Evolutionary conservation across 2,329 filamentous ascomycete genomes (phyloP).

Genomic region (Beauveria brongniartii): DNA sequence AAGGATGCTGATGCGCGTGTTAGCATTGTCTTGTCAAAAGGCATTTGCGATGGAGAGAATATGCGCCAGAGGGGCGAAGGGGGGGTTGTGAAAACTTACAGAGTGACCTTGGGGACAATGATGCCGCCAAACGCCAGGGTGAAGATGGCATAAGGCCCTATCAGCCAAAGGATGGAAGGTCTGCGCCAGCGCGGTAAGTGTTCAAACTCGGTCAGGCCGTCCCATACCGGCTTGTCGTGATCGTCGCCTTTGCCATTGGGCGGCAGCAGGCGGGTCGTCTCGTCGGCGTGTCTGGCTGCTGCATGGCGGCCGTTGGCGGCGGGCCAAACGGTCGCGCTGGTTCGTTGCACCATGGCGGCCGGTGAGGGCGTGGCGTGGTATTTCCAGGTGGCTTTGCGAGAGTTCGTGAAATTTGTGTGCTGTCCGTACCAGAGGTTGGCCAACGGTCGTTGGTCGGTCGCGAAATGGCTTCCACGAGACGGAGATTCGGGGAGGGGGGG

Average conservation of each 20-base stretch:
- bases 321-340: background rate
- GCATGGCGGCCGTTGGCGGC: slow-evolving; percentile 14
- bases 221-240: slow-evolving; percentile 30
- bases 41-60: background rate
- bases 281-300: slow-evolving; percentile 18
- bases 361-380: background rate
- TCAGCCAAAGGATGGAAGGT: slow-evolving; percentile 71
- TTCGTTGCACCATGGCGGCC: slow-evolving; percentile 2
- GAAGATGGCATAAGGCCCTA: slow-evolving; percentile 73
- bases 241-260: slow-evolving; percentile 13
- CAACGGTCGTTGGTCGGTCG: background rate
- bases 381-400: background rate
- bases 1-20: slow-evolving; percentile 49
- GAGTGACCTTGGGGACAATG: slow-evolving; percentile 77
- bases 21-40: background rate
- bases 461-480: background rate
- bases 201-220: slow-evolving; percentile 48
- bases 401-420: background rate
- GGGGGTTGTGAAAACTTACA: slow-evolving; percentile 36
- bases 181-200: slow-evolving; percentile 53
- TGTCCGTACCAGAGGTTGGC: background rate
- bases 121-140: slow-evolving; percentile 81
- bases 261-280: slow-evolving; percentile 31
- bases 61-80: background rate
- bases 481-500: too few relatives aligned